A percentile compares a stretch with the other conserved stretches of the same genome.
These are phyloP conservation scores for Parmelia sp. DNA, from an alignment of 495 filamentous ascomycete species.

Conservation along the genomic window DNA sequence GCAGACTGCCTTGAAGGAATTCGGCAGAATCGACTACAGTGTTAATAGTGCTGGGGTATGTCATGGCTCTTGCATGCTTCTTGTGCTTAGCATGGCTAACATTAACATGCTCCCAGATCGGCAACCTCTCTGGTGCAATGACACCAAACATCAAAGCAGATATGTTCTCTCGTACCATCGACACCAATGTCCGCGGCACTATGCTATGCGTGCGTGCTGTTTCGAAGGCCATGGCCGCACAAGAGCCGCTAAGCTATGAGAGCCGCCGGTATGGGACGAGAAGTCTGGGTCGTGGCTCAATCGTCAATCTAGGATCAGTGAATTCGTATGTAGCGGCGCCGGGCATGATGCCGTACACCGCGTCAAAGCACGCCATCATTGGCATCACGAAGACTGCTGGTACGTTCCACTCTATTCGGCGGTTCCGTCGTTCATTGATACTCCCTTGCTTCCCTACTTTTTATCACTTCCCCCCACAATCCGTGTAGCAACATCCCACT, in stretches of 20 bases:
- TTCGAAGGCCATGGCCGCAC: neutral
- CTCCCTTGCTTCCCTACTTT: neutral
- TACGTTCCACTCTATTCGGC: neutral
- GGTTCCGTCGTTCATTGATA: neutral
- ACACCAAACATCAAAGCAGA: constrained; percentile 5
- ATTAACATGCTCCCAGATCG: neutral
- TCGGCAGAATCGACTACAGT: constrained; percentile 36
- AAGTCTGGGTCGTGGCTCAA: constrained; percentile 6
- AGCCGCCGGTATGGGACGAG: constrained; percentile 3
- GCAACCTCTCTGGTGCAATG: neutral
- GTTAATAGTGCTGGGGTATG: constrained; percentile 34
- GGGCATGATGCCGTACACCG: neutral
- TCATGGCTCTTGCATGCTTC: constrained; percentile 1
- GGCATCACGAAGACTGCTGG: constrained; percentile 10
- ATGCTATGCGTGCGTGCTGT: constrained; percentile 3
- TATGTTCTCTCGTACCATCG: neutral
- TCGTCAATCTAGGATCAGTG: constrained; percentile 4
- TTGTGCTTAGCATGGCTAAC: constrained; percentile 2
- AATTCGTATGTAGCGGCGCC: neutral
- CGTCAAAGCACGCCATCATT: constrained; percentile 2
- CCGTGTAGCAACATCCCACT: neutral
- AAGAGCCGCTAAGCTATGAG: neutral
- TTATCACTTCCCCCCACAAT: neutral
- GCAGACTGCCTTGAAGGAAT: constrained; percentile 22
- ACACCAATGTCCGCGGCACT: neutral